These are phyloP conservation scores for Nigrospora osmanthi DNA, from an alignment of 2,329 filamentous ascomycete genomes.

Conservation along the genomic window DNA sequence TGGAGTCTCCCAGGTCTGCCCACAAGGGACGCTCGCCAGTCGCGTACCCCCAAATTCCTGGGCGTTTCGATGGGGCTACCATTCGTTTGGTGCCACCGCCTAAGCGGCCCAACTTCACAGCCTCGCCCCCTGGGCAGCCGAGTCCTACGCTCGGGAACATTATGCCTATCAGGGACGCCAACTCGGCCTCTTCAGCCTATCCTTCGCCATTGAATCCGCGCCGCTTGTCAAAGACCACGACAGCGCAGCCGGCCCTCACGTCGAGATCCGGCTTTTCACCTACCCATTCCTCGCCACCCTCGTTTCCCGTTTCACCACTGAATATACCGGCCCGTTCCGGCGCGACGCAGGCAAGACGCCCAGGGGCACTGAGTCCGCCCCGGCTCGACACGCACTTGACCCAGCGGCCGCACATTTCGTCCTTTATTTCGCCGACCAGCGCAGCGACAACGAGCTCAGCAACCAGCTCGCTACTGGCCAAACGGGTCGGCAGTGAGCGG, in stretches of 20 bases:
- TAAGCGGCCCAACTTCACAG: constrained; percentile 19
- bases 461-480: constrained; percentile 40
- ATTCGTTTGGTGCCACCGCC: constrained; percentile 24
- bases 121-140: constrained; percentile 28
- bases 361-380: constrained; percentile 1
- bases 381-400: constrained; percentile 4
- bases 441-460: constrained; percentile 18
- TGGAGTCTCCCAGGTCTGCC: constrained; percentile 32
- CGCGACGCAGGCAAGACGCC: constrained; percentile 1
- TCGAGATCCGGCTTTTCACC: constrained; percentile 18
- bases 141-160: constrained; percentile 33
- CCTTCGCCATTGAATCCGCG: constrained; percentile 15
- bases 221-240: constrained; percentile 2
- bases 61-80: constrained; percentile 16
- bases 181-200: constrained; percentile 12
- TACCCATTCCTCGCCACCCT: constrained; percentile 6
- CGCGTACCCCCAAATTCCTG: constrained; percentile 19
- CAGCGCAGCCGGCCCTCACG: constrained; percentile 3
- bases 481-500: constrained; percentile 41
- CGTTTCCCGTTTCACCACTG: constrained; percentile 13
- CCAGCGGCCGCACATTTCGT: constrained; percentile 10
- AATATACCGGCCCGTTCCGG: constrained; percentile 3
- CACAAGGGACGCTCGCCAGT: constrained; percentile 22
- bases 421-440: constrained; percentile 15
- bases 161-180: constrained; percentile 9